A percentile compares a stretch with the other conserved stretches of the same genome.
Conservation (phyloP, 2,329 filamentous ascomycete species). For the Purpureocillium lavendulum region DNA sequence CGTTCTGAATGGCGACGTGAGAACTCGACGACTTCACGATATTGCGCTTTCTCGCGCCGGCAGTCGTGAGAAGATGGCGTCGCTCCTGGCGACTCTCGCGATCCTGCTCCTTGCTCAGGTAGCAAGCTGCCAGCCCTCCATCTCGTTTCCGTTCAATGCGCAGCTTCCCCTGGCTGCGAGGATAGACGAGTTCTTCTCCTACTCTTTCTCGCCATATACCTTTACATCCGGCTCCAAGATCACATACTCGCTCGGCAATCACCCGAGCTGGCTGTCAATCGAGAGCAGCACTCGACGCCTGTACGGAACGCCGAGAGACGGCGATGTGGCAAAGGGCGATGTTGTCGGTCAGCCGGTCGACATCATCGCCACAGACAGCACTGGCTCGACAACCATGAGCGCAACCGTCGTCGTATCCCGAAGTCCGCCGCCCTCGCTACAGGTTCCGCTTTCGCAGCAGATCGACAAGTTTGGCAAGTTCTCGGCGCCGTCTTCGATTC, state of each 20-base stretch:
- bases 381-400: constrained; percentile 54
- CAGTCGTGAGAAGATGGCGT: constrained; percentile 19
- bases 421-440: constrained; percentile 42
- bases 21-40: constrained; percentile 9
- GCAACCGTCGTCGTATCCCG: constrained; percentile 65
- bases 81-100: constrained; percentile 15
- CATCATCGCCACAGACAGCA: constrained; percentile 60
- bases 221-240: constrained; percentile 59
- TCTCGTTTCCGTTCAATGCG: constrained; percentile 69
- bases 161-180: constrained; percentile 76
- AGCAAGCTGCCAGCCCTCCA: constrained; percentile 29
- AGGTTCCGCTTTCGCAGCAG: constrained; percentile 49
- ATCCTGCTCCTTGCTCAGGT: constrained; percentile 19
- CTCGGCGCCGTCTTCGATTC: constrained; percentile 51
- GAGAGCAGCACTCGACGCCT: constrained; percentile 57
- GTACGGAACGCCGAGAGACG: constrained; percentile 57
- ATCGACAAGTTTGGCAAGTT: constrained; percentile 49
- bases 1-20: constrained; percentile 8
- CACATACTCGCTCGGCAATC: constrained; percentile 56
- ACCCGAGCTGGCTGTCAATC: constrained; percentile 68
- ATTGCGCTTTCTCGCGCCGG: constrained; percentile 11
- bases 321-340: constrained; percentile 37
- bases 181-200: constrained; percentile 57
- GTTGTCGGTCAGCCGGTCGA: constrained; percentile 53
- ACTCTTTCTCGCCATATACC: constrained; percentile 64